These are phyloP conservation scores for Porogramme epimiltina DNA, from an alignment of 1,284 basidiomycete species.

Conservation along the genomic window DNA sequence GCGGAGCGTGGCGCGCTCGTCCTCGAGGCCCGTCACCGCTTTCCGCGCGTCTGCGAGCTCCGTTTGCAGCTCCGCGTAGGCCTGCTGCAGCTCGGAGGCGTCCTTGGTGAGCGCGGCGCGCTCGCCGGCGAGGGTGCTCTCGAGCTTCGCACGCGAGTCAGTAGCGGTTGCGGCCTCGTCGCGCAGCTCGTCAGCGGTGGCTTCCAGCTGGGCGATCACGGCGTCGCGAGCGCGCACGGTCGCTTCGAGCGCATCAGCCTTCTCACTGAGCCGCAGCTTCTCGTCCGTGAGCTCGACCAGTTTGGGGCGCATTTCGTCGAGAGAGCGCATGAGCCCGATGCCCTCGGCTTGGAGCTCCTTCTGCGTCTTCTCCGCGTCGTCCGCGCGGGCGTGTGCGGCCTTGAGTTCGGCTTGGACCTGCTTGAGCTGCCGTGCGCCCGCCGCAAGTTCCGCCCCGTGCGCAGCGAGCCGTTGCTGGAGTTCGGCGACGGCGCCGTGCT, in stretches of 20 bases:
- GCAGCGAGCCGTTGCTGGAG: constrained; percentile 62
- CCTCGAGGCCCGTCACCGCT: constrained; percentile 55
- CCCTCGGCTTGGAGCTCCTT: constrained; percentile 74
- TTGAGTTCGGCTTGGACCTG: constrained; percentile 62
- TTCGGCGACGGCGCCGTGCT: constrained; percentile 46
- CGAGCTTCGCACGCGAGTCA: constrained; percentile 44
- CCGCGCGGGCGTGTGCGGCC: constrained; percentile 61
- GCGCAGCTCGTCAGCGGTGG: constrained; percentile 52
- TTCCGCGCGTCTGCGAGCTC: constrained; percentile 57
- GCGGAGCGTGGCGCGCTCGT: constrained; percentile 56
- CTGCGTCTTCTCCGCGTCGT: constrained; percentile 72
- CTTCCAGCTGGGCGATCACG: constrained; percentile 63
- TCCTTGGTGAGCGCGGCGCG: constrained; percentile 46
- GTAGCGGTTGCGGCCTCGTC: constrained; percentile 49
- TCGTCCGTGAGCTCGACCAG: constrained; percentile 74
- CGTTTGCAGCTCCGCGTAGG: constrained; percentile 60
- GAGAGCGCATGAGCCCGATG: constrained; percentile 67
- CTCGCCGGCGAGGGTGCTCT: constrained; percentile 52
- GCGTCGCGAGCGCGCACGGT: constrained; percentile 56
- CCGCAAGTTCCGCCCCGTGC: constrained; percentile 52
- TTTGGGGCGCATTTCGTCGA: constrained; percentile 85
- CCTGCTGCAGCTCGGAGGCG: constrained; percentile 60
- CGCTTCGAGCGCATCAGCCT: constrained; percentile 55
- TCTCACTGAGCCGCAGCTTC: constrained; percentile 68
- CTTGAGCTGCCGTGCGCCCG: constrained; percentile 59